These are phyloP conservation scores for Metschnikowia continentalis DNA, from an alignment of 805 yeast species.

Conservation along the genomic window DNA sequence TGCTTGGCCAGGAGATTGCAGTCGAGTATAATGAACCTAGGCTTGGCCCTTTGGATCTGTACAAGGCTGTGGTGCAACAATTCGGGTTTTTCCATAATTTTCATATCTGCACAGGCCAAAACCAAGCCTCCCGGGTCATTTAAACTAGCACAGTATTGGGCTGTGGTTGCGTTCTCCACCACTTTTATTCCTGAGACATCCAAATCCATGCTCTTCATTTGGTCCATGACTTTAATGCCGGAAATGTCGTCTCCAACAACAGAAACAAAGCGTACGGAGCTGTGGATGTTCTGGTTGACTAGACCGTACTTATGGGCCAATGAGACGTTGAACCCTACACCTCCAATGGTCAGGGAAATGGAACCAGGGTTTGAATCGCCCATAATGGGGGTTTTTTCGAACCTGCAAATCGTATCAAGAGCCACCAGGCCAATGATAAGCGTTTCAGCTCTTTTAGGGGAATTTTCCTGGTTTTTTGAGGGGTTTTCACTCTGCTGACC, in stretches of 20 bases:
- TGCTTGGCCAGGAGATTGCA: conserved; percentile 56
- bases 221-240: conserved; percentile 39
- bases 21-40: conserved; percentile 57
- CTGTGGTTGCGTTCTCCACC: conserved; percentile 37
- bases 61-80: conserved; percentile 33
- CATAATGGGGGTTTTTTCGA: conserved; percentile 25
- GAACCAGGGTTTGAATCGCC: conserved; percentile 74
- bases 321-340: conserved; percentile 79
- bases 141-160: conserved; percentile 73
- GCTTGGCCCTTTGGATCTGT: conserved; percentile 39
- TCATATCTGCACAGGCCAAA: conserved; percentile 84
- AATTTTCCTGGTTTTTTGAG: neutral
- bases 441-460: conserved; percentile 20
- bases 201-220: conserved; percentile 23
- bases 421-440: conserved; percentile 74
- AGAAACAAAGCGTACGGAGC: conserved; percentile 45
- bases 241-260: conserved; percentile 57
- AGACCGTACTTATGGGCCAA: conserved; percentile 47
- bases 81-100: conserved; percentile 49
- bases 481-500: neutral
- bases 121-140: conserved; percentile 57
- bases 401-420: conserved; percentile 59
- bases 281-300: conserved; percentile 5
- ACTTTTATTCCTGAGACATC: conserved; percentile 40
- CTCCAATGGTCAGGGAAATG: conserved; percentile 61